Percentiles rank a stretch among this genome's conserved stretches.
Evolutionary conservation across 768 basidiomycete genomes (phyloP).

Genomic region (Suillus clintonianus): DNA sequence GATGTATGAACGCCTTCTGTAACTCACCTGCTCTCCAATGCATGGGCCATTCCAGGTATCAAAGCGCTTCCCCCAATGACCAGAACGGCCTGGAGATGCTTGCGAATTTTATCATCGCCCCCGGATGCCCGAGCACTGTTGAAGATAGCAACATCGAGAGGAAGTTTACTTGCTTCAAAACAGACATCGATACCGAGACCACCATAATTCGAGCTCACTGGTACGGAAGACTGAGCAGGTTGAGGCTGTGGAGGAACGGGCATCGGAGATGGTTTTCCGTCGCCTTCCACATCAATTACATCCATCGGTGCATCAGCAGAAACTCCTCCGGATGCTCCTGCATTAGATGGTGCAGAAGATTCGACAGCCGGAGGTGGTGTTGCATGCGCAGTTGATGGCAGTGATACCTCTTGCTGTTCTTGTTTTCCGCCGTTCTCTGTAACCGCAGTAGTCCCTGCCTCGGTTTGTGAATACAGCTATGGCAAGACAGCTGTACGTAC

Average conservation of each 20-base stretch:
- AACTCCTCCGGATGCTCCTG: conserved; percentile 14
- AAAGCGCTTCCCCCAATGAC: conserved; percentile 85
- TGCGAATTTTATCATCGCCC: conserved; percentile 86
- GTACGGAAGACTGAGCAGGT: conserved; percentile 14
- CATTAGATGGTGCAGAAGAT: conserved; percentile 14
- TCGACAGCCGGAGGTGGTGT: conserved; percentile 27
- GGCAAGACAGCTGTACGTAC: conserved; percentile 10
- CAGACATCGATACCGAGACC: conserved; percentile 72
- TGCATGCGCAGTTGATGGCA: conserved; percentile 34
- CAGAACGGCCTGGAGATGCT: conserved; percentile 84
- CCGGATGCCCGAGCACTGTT: conserved; percentile 88
- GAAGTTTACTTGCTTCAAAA: conserved; percentile 86
- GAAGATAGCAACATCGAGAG: conserved; percentile 90
- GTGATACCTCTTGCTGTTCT: conserved; percentile 36
- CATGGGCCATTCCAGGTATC: conserved; percentile 82
- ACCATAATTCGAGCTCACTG: conserved; percentile 35
- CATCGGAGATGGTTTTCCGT: conserved; percentile 33
- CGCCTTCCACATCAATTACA: conserved; percentile 51
- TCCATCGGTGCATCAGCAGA: conserved; percentile 40
- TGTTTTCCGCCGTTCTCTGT: conserved; percentile 29
- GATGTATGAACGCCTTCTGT: background rate
- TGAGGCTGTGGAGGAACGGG: conserved; percentile 27
- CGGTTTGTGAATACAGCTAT: background rate
- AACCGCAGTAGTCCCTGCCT: conserved; percentile 23
- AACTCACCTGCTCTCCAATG: conserved; percentile 79